Evolutionary conservation across 2,329 filamentous ascomycete genomes (phyloP).

Genomic region (Epichloe bromicola): DNA sequence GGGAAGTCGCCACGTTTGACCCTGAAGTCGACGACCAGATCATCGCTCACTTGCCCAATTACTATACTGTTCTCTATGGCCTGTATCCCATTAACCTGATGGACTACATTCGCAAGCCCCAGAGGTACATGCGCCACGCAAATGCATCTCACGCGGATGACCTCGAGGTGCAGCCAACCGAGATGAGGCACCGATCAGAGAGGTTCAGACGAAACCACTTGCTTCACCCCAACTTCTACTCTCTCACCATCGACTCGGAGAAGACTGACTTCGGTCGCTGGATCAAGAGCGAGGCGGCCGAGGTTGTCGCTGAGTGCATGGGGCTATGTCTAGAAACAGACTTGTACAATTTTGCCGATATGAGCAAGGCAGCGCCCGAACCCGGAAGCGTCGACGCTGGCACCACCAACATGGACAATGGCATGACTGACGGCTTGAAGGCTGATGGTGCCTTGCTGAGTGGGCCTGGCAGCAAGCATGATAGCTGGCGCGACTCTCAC

Average conservation of each 20-base stretch:
- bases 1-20: slow-evolving; percentile 52
- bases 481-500: slow-evolving; percentile 41
- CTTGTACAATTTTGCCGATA: slow-evolving; percentile 13
- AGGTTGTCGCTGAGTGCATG: slow-evolving; percentile 70
- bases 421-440: slow-evolving; percentile 19
- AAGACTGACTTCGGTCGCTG: slow-evolving; percentile 63
- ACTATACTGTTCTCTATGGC: slow-evolving; percentile 73
- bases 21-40: slow-evolving; percentile 48
- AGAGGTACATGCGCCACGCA: slow-evolving; percentile 62
- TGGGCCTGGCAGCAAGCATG: slow-evolving; percentile 21
- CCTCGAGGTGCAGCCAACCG: slow-evolving; percentile 63
- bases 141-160: slow-evolving; percentile 58
- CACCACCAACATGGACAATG: slow-evolving; percentile 13
- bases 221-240: slow-evolving; percentile 76
- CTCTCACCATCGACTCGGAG: slow-evolving; percentile 65
- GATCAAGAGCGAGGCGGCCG: slow-evolving; percentile 67
- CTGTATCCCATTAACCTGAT: slow-evolving; percentile 78
- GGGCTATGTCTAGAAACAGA: slow-evolving; percentile 38
- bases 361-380: slow-evolving; percentile 6
- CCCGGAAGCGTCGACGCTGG: slow-evolving; percentile 11
- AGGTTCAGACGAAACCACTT: slow-evolving; percentile 60
- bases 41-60: slow-evolving; percentile 56
- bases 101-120: slow-evolving; percentile 73
- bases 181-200: slow-evolving; percentile 65
- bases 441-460: slow-evolving; percentile 28